Conservation (phyloP, 1,284 basidiomycete genomes). For the Marasmius tenuissimus region DNA sequence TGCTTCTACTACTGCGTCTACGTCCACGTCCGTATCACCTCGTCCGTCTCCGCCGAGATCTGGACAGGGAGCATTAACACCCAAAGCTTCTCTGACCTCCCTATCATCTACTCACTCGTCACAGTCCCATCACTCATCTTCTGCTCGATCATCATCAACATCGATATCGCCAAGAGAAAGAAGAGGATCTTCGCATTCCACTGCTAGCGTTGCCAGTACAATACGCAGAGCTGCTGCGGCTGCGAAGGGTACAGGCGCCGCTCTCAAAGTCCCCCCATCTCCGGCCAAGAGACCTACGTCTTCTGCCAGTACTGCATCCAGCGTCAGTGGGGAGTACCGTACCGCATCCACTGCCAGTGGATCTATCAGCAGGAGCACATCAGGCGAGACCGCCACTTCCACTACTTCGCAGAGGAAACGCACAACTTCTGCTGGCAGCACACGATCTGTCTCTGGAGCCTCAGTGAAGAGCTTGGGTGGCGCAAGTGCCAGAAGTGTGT, state of each 20-base stretch:
- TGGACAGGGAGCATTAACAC: neutral
- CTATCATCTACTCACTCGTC: neutral
- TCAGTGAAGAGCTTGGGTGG: neutral
- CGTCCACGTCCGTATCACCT: neutral
- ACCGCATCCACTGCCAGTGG: constrained; percentile 2
- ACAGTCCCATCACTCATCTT: neutral
- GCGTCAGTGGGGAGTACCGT: neutral
- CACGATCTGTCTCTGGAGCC: neutral
- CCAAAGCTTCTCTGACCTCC: neutral
- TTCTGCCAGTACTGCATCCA: neutral
- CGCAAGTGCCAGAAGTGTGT: neutral
- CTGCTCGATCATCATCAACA: neutral
- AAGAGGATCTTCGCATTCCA: neutral
- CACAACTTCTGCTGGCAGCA: neutral
- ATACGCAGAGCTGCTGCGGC: neutral
- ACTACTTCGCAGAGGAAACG: neutral
- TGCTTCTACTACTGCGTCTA: neutral
- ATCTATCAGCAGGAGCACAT: constrained; percentile 1
- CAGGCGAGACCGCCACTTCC: constrained; percentile 2
- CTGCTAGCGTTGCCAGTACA: neutral
- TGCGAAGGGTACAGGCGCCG: neutral
- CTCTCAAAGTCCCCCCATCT: neutral
- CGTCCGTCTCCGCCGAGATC: neutral
- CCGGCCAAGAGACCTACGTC: neutral
- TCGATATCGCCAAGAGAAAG: neutral